Evolutionary conservation across 1,284 basidiomycete species (phyloP), one percentile per base, ranked within the genome.

Genomic region (Cryptococcus amylolentus): DNA sequence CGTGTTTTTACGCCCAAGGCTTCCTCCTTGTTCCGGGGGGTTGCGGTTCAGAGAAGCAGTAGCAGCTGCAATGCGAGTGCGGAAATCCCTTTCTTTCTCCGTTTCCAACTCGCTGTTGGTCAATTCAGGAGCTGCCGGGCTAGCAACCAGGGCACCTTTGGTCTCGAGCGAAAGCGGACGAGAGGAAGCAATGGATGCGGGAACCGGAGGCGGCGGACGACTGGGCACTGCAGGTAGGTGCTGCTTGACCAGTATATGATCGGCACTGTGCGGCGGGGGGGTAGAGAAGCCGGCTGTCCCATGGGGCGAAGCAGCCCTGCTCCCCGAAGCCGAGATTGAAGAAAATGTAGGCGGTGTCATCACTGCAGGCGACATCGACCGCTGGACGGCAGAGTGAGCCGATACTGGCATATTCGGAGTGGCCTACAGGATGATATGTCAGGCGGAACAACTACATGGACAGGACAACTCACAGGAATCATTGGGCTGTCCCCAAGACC

Each of bases 31-130:
- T 5, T 54, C 41, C 1, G 73, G 71, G 1, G 72, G 70, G 1
- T 70, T 67, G 9, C 73, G 66, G 51, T 75, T 66, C 4, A 77
- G 58, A 13, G 68, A 65, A 5, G 70, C 68, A 2, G 73, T 77
- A 5, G 76, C 76, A 16, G 67, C 66, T 1, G 70, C 67, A 38
- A 77, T 73, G 14, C 76, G 58, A 37, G 71, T 67, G 52, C 76
- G 72, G 27, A 76, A 75, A 49, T 76, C 75, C 51, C 66, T 57
- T 49, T 76, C 75, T 51, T 66, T 57, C 20, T 69, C 62, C 3
- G 69, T 63, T 8, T 70, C 69, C 10, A 69, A 65, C 57, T 73
- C 69, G n/a, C 56, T 40, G 37, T 56, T 57, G n/a, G 54, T 31
- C 49, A 12, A 13, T 31, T 50, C 54, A 20, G 37, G 23, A 50